Base-by-base conservation (phyloP, 78 protist genomes). In the Speleostelium caveatum region DNA sequence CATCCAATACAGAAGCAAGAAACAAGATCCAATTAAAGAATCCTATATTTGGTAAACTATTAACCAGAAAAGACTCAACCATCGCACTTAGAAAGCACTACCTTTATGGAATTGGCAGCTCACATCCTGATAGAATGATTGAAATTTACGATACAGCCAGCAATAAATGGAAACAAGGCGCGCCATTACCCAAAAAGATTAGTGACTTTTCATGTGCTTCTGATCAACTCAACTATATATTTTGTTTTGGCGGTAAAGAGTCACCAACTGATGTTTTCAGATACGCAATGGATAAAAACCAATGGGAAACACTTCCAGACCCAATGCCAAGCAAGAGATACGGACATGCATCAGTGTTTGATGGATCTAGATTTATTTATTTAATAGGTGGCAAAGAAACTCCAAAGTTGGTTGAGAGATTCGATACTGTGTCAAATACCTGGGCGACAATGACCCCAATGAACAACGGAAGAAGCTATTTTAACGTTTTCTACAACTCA, bases 1-100 rank as follows among this genome's bases (percentile, higher is more conserved):
- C 41, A 30, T n/a, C n/a, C n/a, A n/a, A n/a, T n/a, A n/a, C n/a
- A n/a, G n/a, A n/a, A n/a, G n/a, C n/a, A n/a, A n/a, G n/a, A n/a
- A n/a, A n/a, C n/a, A 72, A 72, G 12, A 51, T 72, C 21, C 78
- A 72, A 72, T 72, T 72, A 35, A 83, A 69, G 63, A 83, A 83
- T 45, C 91, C 91, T 33, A 72, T 83, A 33, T 83, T 69, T 83
- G 91, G 91, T 45, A 83, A 83, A 45, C 33, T 83, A 32, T 32
- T 83, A 22, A 83, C 79, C 3, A 45, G 91, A 67, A 83, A 83
- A 45, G 91, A 83, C 26, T 83, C 91, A 7, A 62, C 53, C 17
- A 42, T 69, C 2, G 69, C 56, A n/a, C 28, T 38, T 2, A 22
- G 91, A 55, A 59, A 38, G 19, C 62, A 55, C 1, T 83, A 30